Base-by-base conservation (phyloP, 169 alveolate species). In the Eimeria praecox region DNA sequence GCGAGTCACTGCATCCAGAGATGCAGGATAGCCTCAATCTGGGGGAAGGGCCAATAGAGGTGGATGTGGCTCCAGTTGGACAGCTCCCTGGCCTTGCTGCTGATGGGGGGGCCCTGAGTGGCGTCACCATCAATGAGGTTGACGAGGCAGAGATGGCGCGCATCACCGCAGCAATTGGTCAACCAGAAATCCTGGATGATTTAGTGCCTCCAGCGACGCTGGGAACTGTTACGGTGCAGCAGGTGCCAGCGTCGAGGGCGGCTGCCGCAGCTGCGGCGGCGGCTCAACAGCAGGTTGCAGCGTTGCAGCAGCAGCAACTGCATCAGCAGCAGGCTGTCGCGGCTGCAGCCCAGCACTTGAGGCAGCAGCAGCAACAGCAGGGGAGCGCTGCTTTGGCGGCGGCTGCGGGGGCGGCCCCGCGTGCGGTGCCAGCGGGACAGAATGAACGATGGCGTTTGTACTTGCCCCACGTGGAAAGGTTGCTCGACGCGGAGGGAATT, bases 401-500 rank as follows among this genome's bases (percentile, higher is more conserved):
- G 46, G 64, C 93, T 35, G 42, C 85, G 54, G 83, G 59, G 62
- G 59, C 66, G 24, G 94, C 94, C 64, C 83, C 94, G 56, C 94
- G 94, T 42, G 49, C 94, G 42, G 82, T 54, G 56, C 66, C 94
- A 64, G 66, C 83, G 35, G 94, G 87, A 30, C 69, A 69, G 94
- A 95, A 90, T 52, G 97, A 90, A n/a, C 88, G 77, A 24, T 95
- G 97, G 97, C 92, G 92, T 44, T 82, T 73, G 27, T 73, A 87
- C 27, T 71, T 95, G 90, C 86, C 83, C 56, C 90, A 80, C 87
- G 66, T 95, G 4, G 97, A 95, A 90, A 62, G 42, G 82, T 80
- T 90, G 52, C 83, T 95, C 42, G 97, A 95, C 44, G 97, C 94
- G 49, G 96, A 95, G 92, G 95, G 95, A 35, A 95, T 95, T 62